phyloP scores from a whole-genome alignment of 257 asterid genomes.

The Solanum appendiculatum region DNA sequence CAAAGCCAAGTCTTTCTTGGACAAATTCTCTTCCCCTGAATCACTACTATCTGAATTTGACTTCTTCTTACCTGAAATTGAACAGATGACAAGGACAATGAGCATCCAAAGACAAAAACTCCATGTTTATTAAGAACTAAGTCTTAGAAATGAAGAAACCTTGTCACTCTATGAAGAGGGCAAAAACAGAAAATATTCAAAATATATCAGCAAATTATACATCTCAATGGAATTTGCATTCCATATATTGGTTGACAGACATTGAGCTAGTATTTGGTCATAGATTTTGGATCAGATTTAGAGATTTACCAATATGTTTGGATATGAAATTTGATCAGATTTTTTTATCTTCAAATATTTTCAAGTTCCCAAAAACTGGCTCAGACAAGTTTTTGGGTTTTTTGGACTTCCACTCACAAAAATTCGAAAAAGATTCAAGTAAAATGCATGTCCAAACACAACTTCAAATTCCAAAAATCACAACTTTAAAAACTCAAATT shows the following conservation, averaged over 20 bases:
- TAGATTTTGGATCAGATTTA: background rate
- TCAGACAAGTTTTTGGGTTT: background rate
- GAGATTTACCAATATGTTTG: background rate
- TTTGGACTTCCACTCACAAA: background rate
- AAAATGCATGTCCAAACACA: background rate
- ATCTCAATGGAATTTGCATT: background rate
- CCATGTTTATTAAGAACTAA: background rate
- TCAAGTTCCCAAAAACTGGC: background rate
- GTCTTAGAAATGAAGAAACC: background rate
- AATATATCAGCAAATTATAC: background rate
- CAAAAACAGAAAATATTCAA: background rate
- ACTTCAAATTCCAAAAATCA: background rate
- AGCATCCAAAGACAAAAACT: background rate
- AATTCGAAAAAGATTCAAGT: background rate
- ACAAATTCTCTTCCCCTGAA: constrained; percentile 78
- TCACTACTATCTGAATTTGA: constrained; percentile 63
- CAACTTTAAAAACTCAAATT: background rate
- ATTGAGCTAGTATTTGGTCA: background rate
- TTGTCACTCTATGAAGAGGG: background rate
- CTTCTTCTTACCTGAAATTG: constrained; percentile 51
- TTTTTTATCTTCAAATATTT: background rate
- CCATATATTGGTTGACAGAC: background rate
- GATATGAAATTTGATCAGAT: background rate
- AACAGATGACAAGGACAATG: background rate
- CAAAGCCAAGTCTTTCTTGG: constrained; percentile 90